Conservation (phyloP, 2,329 filamentous ascomycete species). For the Exophiala oligosperma region DNA sequence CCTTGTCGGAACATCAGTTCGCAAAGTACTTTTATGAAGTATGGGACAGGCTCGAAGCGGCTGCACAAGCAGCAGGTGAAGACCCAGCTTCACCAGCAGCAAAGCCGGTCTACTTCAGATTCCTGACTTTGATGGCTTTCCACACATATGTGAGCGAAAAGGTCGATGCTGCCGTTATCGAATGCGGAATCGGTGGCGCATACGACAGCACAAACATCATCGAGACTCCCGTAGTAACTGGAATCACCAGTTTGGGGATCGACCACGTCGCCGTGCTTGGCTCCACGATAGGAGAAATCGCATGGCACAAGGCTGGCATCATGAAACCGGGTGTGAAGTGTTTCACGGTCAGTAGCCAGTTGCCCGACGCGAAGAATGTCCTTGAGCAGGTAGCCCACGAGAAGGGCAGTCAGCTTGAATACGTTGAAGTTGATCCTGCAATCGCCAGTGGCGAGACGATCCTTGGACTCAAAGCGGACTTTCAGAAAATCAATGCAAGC, state of each 20-base stretch:
- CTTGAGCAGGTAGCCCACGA: conserved; percentile 57
- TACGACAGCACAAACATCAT: conserved; percentile 91
- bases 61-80: conserved; percentile 50
- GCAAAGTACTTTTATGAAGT: conserved; percentile 78
- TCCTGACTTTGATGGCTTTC: conserved; percentile 82
- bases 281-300: conserved; percentile 74
- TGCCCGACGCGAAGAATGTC: conserved; percentile 54
- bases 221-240: conserved; percentile 65
- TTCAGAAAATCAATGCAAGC: conserved; percentile 64
- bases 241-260: conserved; percentile 78
- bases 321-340: conserved; percentile 67
- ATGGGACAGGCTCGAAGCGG: conserved; percentile 68
- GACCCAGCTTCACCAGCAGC: conserved; percentile 54
- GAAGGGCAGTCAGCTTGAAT: conserved; percentile 47
- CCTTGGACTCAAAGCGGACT: conserved; percentile 61
- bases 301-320: conserved; percentile 91
- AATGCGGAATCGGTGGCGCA: conserved; percentile 93
- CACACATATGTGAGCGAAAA: conserved; percentile 77
- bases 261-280: conserved; percentile 84
- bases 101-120: conserved; percentile 92
- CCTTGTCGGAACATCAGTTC: conserved; percentile 69
- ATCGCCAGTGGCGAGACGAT: conserved; percentile 46
- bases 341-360: conserved; percentile 61
- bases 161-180: conserved; percentile 76
- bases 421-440: conserved; percentile 46